Base-by-base conservation (phyloP, 169 alveolate genomes). In the Plasmodium sp. region DNA sequence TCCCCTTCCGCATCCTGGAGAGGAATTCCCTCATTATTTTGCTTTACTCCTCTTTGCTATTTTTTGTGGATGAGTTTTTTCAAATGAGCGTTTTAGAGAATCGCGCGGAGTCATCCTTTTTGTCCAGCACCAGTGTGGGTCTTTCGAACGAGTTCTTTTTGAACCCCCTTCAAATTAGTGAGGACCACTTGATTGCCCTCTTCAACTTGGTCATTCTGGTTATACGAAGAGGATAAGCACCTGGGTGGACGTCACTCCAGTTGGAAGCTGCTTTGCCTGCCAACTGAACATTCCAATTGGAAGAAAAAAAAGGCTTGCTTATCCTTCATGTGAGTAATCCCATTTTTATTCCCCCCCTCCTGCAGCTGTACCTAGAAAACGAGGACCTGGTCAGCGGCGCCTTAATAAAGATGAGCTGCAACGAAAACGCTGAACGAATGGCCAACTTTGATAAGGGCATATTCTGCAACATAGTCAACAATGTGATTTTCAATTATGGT, bases 1-100 rank as follows among this genome's bases (percentile, higher is more conserved):
- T 85, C 54, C 93, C 93, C 34, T 85, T 85, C 75, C 84, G 84
- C 41, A 27, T 75, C 36, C 43, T 85, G 43, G 93, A 85, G 75
- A 74, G 34, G 7, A 75, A 77, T 12, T 74, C 93, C 0, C 27
- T 62, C 22, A 75, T 85, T 31, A 85, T 85, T 85, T 85, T 85
- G 43, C 71, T 85, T 10, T 85, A 85, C 36, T 85, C 85, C 18
- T 85, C 62, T 33, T 41, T 85, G 80, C 67, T 85, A 85, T 85
- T 85, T 75, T 85, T 74, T 43, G 77, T 41, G 58, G 86, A 85
- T 54, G 45, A 73, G 2, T 85, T 85, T 75, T 85, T 73, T 16
- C 43, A 33, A 45, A 31, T 31, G 16, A 5, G 22, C 14, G 58
- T 85, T 9, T 4, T 34, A 7, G 36, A 58, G 39, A 84, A n/a